Evolutionary conservation across 2,329 filamentous ascomycete genomes (phyloP).

Genomic region (Bipolaris oryzae): DNA sequence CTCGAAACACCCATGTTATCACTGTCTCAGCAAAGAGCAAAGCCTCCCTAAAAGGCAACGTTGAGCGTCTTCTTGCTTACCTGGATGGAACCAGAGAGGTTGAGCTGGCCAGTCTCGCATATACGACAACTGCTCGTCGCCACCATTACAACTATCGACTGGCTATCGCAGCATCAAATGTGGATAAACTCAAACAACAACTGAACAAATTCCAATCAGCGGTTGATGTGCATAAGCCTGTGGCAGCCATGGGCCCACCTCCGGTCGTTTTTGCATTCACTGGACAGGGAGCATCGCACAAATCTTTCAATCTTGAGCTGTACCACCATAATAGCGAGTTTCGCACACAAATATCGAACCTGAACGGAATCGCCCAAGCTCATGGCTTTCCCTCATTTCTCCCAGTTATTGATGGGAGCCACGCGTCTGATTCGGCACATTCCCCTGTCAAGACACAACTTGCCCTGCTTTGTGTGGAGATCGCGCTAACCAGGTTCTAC

Average conservation of each 20-base stretch:
- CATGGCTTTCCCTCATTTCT: slow-evolving; percentile 43
- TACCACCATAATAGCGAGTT: slow-evolving; percentile 26
- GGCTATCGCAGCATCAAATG: not conserved
- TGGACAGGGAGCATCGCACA: slow-evolving; percentile 45
- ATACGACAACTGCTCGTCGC: not conserved
- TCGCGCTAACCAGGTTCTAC: slow-evolving; percentile 35
- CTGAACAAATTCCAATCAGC: too few species aligned
- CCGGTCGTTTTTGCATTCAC: not conserved
- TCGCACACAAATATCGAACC: slow-evolving; percentile 36
- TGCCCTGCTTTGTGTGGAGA: slow-evolving; percentile 49
- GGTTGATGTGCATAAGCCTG: too few species aligned
- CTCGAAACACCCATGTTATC: too few species aligned
- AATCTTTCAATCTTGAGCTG: slow-evolving; percentile 18
- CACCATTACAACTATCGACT: not conserved
- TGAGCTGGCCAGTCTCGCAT: not conserved
- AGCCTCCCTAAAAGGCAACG: not conserved
- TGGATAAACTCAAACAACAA: too few species aligned
- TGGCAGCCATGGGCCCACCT: too few species aligned
- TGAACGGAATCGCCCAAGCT: slow-evolving; percentile 35
- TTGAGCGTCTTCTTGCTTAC: not conserved
- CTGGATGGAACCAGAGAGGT: not conserved
- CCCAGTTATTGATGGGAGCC: not conserved
- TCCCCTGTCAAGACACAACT: slow-evolving; percentile 42
- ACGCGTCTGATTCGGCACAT: not conserved
- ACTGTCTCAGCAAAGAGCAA: not conserved